A percentile compares a stretch with the other conserved stretches of the same genome.
phyloP scores from a whole-genome alignment of 345 rosid species.

The Chamaenerion angustifolium region DNA sequence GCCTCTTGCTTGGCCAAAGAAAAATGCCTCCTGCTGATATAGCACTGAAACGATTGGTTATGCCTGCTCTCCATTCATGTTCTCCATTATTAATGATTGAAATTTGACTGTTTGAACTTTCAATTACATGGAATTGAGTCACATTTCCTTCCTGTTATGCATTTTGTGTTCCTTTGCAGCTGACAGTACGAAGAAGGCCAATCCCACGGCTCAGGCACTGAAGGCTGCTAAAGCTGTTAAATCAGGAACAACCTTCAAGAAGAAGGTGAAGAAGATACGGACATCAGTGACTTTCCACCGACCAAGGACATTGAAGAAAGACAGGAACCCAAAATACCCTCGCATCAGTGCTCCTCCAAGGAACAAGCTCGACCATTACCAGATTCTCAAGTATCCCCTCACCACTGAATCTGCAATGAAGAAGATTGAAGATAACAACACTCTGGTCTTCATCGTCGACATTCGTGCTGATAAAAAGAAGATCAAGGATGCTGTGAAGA shows the following conservation, averaged over 20 bases:
- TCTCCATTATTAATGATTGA: no score
- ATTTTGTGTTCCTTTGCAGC: not conserved
- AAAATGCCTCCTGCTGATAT: no score
- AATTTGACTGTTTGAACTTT: no score
- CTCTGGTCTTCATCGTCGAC: constrained; percentile 91
- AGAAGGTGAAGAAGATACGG: constrained; percentile 62
- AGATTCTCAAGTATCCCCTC: constrained; percentile 79
- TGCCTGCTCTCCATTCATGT: no score
- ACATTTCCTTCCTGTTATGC: no score
- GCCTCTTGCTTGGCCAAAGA: no score
- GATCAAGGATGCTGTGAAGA: constrained; percentile 84
- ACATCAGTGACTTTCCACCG: constrained; percentile 86
- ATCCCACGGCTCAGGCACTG: constrained; percentile 77
- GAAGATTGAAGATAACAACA: constrained; percentile 91
- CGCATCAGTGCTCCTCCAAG: constrained; percentile 76
- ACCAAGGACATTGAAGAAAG: constrained; percentile 79
- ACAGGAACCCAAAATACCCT: constrained; percentile 63
- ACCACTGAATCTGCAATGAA: constrained; percentile 96
- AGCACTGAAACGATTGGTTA: no score
- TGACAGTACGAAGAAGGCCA: constrained; percentile 52
- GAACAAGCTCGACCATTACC: constrained; percentile 88
- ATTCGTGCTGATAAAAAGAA: constrained; percentile 87
- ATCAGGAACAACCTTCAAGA: constrained; percentile 67
- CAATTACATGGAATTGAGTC: no score
- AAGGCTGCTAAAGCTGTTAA: constrained; percentile 84